Evolutionary conservation across 2,329 filamentous ascomycete genomes (phyloP).

Genomic region (Phialophora tarda): DNA sequence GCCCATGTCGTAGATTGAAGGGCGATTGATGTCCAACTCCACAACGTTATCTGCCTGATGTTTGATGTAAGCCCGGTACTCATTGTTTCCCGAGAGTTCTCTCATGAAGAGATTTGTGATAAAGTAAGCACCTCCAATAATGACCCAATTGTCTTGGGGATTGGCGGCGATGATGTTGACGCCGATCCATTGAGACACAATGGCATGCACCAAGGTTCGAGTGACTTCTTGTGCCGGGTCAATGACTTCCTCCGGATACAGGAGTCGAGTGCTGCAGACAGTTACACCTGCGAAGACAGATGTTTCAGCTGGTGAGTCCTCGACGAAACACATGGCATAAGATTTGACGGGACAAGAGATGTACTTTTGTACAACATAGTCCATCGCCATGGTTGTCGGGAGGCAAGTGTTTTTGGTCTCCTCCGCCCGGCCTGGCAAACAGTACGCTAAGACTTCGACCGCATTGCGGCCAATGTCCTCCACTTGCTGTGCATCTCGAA

Average conservation of each 20-base stretch:
- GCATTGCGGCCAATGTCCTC: constrained; percentile 88
- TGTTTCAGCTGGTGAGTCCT: constrained; percentile 79
- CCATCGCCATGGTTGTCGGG: constrained; percentile 82
- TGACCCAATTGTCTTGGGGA: constrained; percentile 82
- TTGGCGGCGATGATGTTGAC: constrained; percentile 88
- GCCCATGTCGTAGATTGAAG: constrained; percentile 81
- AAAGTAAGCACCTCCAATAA: constrained; percentile 88
- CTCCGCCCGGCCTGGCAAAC: constrained; percentile 78
- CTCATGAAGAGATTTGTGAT: constrained; percentile 95
- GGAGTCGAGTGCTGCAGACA: constrained; percentile 81
- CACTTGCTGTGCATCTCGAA: constrained; percentile 87
- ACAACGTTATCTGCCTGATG: constrained; percentile 79
- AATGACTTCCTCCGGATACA: constrained; percentile 83
- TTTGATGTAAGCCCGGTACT: constrained; percentile 90
- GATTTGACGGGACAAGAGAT: constrained; percentile 89
- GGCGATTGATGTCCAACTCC: constrained; percentile 78
- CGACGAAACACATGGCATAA: constrained; percentile 93
- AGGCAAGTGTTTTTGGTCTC: constrained; percentile 87
- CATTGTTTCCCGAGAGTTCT: constrained; percentile 89
- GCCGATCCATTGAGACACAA: constrained; percentile 93
- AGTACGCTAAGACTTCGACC: constrained; percentile 88
- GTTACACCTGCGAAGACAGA: constrained; percentile 81
- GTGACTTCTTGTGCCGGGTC: constrained; percentile 84
- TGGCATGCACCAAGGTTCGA: constrained; percentile 76
- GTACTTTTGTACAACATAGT: constrained; percentile 86